These are phyloP conservation scores for Suillus placidus DNA, from an alignment of 768 basidiomycete genomes.

Conservation along the genomic window DNA sequence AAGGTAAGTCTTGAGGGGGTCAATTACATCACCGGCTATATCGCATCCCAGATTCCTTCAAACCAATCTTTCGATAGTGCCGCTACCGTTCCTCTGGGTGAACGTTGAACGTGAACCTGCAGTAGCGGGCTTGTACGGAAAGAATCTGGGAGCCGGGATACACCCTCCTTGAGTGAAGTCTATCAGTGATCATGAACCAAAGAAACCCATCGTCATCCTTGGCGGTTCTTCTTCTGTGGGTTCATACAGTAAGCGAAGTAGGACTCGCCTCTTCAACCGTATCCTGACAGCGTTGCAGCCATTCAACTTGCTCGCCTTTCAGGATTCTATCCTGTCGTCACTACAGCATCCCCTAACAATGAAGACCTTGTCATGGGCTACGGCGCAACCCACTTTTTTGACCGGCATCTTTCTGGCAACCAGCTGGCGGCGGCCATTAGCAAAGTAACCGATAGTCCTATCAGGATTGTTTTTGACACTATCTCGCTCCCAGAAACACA, in stretches of 20 bases:
- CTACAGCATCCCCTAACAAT: constrained; percentile 39
- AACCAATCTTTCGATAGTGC: constrained; percentile 48
- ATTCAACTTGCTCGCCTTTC: constrained; percentile 44
- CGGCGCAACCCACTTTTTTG: constrained; percentile 46
- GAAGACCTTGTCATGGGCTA: constrained; percentile 34
- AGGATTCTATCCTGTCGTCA: constrained; percentile 45
- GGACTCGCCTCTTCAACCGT: constrained; percentile 9
- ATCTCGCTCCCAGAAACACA: constrained; percentile 40
- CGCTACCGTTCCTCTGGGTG: constrained; percentile 49
- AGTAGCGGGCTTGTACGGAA: constrained; percentile 47
- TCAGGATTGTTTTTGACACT: constrained; percentile 34
- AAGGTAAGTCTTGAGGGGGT: constrained; percentile 34
- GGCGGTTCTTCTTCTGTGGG: constrained; percentile 54
- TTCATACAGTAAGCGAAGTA: constrained; percentile 40
- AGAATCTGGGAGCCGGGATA: constrained; percentile 41
- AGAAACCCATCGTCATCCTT: constrained; percentile 47
- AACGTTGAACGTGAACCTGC: constrained; percentile 50
- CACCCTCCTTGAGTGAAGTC: constrained; percentile 37
- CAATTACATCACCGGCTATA: neutral
- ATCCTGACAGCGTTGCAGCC: constrained; percentile 20
- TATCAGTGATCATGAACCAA: constrained; percentile 41
- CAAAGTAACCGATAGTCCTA: constrained; percentile 29
- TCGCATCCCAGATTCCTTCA: constrained; percentile 43
- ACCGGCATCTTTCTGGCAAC: constrained; percentile 27
- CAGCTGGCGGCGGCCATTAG: constrained; percentile 25